phyloP scores from a whole-genome alignment of 2,329 filamentous ascomycete genomes.

The Colletotrichum gigasporum region DNA sequence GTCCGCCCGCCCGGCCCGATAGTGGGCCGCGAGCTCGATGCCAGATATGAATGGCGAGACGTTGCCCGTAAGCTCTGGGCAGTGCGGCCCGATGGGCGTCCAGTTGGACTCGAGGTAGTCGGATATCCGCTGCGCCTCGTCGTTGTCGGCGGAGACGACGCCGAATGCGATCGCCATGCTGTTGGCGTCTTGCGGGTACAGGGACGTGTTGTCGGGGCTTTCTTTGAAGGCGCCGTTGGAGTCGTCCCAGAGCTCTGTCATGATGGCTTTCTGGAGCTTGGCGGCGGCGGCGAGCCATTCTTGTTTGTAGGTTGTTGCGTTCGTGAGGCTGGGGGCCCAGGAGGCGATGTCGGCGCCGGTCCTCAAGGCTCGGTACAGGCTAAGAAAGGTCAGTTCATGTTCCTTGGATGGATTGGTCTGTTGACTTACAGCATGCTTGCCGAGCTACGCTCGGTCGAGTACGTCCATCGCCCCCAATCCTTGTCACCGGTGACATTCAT shows the following conservation, averaged over 20 bases:
- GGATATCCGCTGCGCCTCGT: conserved; percentile 50
- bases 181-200: conserved; percentile 70
- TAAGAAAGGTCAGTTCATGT: background rate
- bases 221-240: conserved; percentile 58
- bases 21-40: conserved; percentile 67
- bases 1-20: conserved; percentile 53
- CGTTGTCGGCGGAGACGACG: background rate
- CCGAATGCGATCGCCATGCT: conserved; percentile 59
- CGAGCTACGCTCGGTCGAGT: background rate
- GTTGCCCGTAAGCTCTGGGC: conserved; percentile 66
- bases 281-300: conserved; percentile 34
- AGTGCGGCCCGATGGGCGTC: conserved; percentile 63
- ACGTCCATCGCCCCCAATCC: conserved; percentile 56
- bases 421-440: background rate
- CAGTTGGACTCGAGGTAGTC: conserved; percentile 58
- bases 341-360: background rate
- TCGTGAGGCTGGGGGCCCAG: conserved; percentile 27
- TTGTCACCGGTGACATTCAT: conserved; percentile 57
- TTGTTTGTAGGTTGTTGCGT: conserved; percentile 52
- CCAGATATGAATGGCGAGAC: conserved; percentile 66
- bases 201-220: conserved; percentile 57
- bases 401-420: background rate
- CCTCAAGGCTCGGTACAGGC: background rate
- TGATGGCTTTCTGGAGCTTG: conserved; percentile 41
- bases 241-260: conserved; percentile 56